These are phyloP conservation scores for Pestalotiopsis sp. DNA, from an alignment of 2,329 filamentous ascomycete genomes.

Conservation along the genomic window DNA sequence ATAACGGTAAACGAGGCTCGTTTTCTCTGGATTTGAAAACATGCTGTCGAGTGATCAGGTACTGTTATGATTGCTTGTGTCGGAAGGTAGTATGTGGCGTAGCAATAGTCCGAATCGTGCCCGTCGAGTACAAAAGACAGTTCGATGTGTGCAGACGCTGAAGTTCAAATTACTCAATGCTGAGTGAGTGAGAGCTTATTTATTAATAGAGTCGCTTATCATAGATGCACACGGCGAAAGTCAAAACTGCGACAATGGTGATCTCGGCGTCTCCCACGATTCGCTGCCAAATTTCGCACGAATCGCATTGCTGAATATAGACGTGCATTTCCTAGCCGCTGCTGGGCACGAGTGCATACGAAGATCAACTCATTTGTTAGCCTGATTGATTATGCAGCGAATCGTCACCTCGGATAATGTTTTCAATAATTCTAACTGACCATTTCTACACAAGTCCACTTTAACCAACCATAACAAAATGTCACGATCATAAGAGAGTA, in stretches of 20 bases:
- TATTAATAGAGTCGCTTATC: no score
- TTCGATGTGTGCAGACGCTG: not conserved
- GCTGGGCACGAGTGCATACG: not conserved
- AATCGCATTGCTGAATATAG: not conserved
- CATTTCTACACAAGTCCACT: not conserved
- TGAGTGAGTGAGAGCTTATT: no score
- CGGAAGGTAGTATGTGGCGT: not conserved
- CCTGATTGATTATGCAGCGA: not conserved
- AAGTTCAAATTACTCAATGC: not conserved
- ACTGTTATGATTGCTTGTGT: not conserved
- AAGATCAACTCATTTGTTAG: not conserved
- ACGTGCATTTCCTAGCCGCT: not conserved
- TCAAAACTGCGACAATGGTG: not conserved
- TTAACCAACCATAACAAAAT: no score
- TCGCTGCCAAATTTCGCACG: not conserved
- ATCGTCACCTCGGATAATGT: not conserved
- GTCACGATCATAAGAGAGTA: no score
- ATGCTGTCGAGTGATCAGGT: not conserved
- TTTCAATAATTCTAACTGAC: not conserved
- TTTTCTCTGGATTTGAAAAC: not conserved
- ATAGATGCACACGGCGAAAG: no score
- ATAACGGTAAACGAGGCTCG: slow-evolving; percentile 24
- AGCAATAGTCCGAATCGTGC: not conserved
- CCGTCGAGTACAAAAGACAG: not conserved
- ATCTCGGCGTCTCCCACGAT: not conserved